Base-by-base conservation (phyloP, 2,329 filamentous ascomycete species). In the Penicillium frequentans region DNA sequence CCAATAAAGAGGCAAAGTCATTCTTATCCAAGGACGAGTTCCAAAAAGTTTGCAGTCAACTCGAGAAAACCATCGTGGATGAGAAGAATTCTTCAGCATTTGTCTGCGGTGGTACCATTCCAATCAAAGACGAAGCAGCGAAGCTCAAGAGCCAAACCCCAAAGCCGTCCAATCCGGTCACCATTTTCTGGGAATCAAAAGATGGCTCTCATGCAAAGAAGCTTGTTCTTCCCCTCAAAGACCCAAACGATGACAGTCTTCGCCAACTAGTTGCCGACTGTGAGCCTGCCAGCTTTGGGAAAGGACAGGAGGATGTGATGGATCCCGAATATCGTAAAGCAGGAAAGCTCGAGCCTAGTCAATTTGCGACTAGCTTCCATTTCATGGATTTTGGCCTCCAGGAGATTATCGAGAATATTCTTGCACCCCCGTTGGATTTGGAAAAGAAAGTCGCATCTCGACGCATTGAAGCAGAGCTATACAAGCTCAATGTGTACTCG, bases 401-500 rank as follows among this genome's bases (percentile, higher is more conserved):
- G 3, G 78, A 84, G 52, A 69, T 72, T 0, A 67, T 85, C 11
- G 75, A 75, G 1, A 79, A 84, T 52, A 57, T 75, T 0, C 72
- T 86, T 0, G 65, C 83, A 10, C 73, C 74, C 0, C 71, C 62
- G 1, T 57, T 65, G 4, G 65, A 56, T 23, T 9, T 5, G 5
- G 13, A 33, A 24, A 11, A 19, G n/a, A 19, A 39, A 5, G 8
- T 9, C n/a, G 9, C n/a, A 7, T 16, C 35, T 19, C 63, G 70
- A 0, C 75, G 75, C 7, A 68, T 86, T 1, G 69, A 68, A 4
- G 82, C 82, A 0, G 82, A 86, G 68, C 69, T 86, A 2, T 85
- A 84, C 65, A 85, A 85, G 58, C 68, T 86, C 19, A 86, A 86
- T 61, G 79, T 83, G 2, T 85, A 85, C 59, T 78, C 77, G 0